Percentiles rank a stretch among this genome's conserved stretches.
phyloP scores from a whole-genome alignment of 352 stramenopile species.

The Phytophthora parvispora region DNA sequence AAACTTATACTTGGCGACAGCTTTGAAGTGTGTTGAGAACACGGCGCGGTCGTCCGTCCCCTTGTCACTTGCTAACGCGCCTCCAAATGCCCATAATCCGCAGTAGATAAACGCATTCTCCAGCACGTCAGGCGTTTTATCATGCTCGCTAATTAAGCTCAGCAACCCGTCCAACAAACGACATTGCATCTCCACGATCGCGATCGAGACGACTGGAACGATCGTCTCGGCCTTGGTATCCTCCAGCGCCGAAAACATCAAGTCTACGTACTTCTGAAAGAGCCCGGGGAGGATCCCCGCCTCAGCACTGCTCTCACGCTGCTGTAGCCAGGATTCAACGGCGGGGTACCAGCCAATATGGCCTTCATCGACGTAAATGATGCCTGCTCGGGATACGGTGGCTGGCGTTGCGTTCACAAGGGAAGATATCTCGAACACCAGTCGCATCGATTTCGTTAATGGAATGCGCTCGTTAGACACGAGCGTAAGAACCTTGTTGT shows the following conservation, averaged over 20 bases:
- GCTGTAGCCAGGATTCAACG: conserved; percentile 95
- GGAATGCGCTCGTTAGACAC: conserved; percentile 98
- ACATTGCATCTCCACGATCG: conserved; percentile 93
- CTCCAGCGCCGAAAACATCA: conserved; percentile 75
- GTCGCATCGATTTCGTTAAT: conserved; percentile 95
- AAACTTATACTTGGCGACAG: conserved; percentile 85
- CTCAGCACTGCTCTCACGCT: conserved; percentile 85
- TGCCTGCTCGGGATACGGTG: conserved; percentile 97
- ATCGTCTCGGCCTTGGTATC: conserved; percentile 73
- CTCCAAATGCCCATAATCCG: conserved; percentile 97
- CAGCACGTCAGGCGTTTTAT: conserved; percentile 90
- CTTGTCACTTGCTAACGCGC: conserved; percentile 92
- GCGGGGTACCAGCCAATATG: conserved; percentile 95
- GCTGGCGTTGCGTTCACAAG: conserved; percentile 97
- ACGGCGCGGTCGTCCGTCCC: conserved; percentile 62
- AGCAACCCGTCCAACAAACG: conserved; percentile 96
- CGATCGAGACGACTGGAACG: conserved; percentile 62
- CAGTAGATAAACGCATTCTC: conserved; percentile 98
- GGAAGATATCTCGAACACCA: conserved; percentile 98
- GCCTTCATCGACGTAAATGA: conserved; percentile 97
- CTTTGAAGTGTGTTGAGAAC: conserved; percentile 71
- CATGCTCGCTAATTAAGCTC: conserved; percentile 66
- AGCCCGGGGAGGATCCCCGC: conserved; percentile 86
- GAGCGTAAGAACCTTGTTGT: conserved; percentile 96
- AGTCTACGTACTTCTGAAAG: conserved; percentile 96